Base-by-base conservation (phyloP, 2,329 filamentous ascomycete species). In the Hymenoscyphus albidus region DNA sequence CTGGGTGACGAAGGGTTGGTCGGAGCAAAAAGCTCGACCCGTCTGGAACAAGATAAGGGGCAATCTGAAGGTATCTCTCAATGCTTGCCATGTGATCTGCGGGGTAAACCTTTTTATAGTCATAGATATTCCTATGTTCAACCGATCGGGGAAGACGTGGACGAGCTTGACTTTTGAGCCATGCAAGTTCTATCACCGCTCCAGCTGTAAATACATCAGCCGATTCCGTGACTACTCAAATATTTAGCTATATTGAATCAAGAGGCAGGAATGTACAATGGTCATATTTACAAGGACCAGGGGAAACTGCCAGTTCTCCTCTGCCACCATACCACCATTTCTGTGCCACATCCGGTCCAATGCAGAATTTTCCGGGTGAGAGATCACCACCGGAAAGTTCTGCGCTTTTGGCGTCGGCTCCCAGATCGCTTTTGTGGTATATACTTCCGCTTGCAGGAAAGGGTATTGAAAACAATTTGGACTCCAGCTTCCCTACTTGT, bases 1-100 rank as follows among this genome's bases (percentile, higher is more conserved):
- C 65, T n/a, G 63, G 65, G 59, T 67, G 65, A 40, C 65, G 63
- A 16, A 65, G 59, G 38, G 61, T 67, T 27, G 61, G 63, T 9
- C 61, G 57, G 10, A 48, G 54, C n/a, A 67, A 38, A 35, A 57
- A 27, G 3, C 22, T 27, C 22, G 22, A 55, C 40, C 63, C 54
- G 22, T 62, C 61, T 13, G 38, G 54, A n/a, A 62, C 38, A 1
- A 62, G 38, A 38, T 38, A 44, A 58, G 61, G 54, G 48, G 61
- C 54, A 27, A 62, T 62, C 40, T 58, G 51, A 3, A 62, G 39
- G 40, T 65, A 64, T 61, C 59, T 63, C 22, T 62, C 63, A 32
- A 63, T 14, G 22, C 51, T 63, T n/a, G 61, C 58, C 18, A 67
- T 44, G 4, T 57, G 59, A 65, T 63, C 61, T 58, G 35, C 54